Base-by-base conservation (phyloP, 176 grass and related monocot genomes). In the Carex cristatella region DNA sequence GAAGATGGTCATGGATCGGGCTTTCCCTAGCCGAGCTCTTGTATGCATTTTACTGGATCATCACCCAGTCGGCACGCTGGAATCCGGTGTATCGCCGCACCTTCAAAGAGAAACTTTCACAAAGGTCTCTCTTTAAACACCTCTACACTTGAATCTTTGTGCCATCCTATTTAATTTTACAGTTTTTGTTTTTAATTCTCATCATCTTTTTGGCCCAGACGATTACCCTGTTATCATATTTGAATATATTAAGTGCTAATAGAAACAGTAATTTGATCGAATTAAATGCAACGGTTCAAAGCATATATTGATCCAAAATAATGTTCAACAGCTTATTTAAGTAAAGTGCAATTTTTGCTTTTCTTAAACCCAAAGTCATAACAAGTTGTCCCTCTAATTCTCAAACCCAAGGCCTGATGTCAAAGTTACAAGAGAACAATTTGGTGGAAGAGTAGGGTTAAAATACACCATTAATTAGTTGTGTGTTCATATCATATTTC, bases 11-110 rank as follows among this genome's bases (percentile, higher is more conserved):
- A 28, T 92, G 94, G 90, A 56, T 94, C 32, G 90, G 91, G 42
- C 80, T 97, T 79, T 83, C 84, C 7, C 55, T 79, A 40, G 94
- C 86, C 13, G 94, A 97, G 91, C 82, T 97, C 18, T 94, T 89
- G 85, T 94, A 87, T 74, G n/a, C 72, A 18, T 86, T 91, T 46
- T 97, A 94, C 88, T 94, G 94, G 94, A 82, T 92, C 66, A 18
- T 97, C 65, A 89, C 88, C 27, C 94, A 92, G 79, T 91, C 94
- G 3, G 88, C 87, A 46, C 86, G 91, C 7, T 94, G 91, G 94
- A 79, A 89, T 48, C 90, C 87, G 37, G 18, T 86, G 37, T 82
- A 83, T 75, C 90, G 87, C 79, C 86, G 48, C 80, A 75, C 88
- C 67, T 92, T 84, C 88, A 83, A 19, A 9, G 90, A 94, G 60